These are phyloP conservation scores for Myxozyma kluyveri DNA, from an alignment of 805 yeast species.

Conservation along the genomic window DNA sequence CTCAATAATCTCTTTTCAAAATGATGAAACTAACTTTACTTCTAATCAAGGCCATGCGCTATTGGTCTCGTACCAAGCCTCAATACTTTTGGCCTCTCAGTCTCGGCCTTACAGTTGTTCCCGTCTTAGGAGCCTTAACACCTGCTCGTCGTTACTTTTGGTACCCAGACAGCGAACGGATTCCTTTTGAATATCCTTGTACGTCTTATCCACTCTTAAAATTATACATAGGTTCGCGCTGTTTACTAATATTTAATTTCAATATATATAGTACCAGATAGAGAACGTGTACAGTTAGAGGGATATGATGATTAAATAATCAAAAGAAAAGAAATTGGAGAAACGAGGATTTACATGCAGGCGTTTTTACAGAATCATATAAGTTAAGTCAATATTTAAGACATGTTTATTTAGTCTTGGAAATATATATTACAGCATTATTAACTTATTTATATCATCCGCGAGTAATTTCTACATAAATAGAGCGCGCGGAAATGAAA, in stretches of 20 bases:
- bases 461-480: background rate
- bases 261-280: constrained; percentile 10
- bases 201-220: constrained; percentile 14
- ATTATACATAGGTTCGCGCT: too few relatives aligned
- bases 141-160: constrained; percentile 42
- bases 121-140: constrained; percentile 28
- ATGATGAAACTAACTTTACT: background rate
- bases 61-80: constrained; percentile 68
- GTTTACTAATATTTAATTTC: background rate
- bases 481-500: background rate
- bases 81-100: constrained; percentile 61
- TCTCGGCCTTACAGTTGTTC: constrained; percentile 48
- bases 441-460: background rate
- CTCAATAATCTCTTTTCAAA: background rate
- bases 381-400: too few relatives aligned
- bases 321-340: too few relatives aligned
- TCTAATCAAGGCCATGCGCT: constrained; percentile 49
- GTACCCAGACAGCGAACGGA: constrained; percentile 57
- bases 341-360: too few relatives aligned
- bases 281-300: constrained; percentile 9
- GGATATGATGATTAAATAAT: constrained; percentile 19
- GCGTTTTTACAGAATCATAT: background rate
- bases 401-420: too few relatives aligned
- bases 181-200: constrained; percentile 48
- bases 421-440: too few relatives aligned